Evolutionary conservation across 768 basidiomycete species (phyloP).

Genomic region (Mycena galopus): DNA sequence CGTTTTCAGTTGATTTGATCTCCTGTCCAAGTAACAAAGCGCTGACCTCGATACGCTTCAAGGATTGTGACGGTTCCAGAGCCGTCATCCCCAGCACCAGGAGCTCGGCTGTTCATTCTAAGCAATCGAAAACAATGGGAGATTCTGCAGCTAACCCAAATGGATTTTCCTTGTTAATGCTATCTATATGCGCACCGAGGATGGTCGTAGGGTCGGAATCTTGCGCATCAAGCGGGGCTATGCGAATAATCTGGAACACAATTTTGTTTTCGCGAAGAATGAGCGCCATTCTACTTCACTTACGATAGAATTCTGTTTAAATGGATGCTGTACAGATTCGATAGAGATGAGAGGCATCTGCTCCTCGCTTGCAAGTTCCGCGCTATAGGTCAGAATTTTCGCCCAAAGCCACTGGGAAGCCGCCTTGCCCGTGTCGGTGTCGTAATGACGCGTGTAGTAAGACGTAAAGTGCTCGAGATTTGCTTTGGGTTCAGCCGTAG

Average conservation of each 20-base stretch:
- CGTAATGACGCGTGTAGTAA: slow-evolving; percentile 66
- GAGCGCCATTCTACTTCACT: not conserved
- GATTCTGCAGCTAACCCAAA: not conserved
- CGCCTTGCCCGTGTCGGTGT: slow-evolving; percentile 22
- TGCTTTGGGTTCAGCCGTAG: slow-evolving; percentile 55
- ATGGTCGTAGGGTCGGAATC: slow-evolving; percentile 34
- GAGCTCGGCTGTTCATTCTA: slow-evolving; percentile 35
- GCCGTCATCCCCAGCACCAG: slow-evolving; percentile 55
- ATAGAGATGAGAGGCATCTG: slow-evolving; percentile 23
- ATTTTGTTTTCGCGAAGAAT: not conserved
- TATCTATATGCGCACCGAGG: slow-evolving; percentile 45
- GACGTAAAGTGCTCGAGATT: slow-evolving; percentile 63
- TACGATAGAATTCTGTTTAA: slow-evolving; percentile 34
- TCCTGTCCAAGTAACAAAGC: slow-evolving; percentile 2
- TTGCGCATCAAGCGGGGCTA: not conserved
- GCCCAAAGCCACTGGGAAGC: slow-evolving; percentile 32
- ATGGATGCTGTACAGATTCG: slow-evolving; percentile 20
- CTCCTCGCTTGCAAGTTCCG: slow-evolving; percentile 23
- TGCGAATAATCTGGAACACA: slow-evolving; percentile 25
- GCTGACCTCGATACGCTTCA: slow-evolving; percentile 45
- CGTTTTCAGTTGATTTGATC: not conserved
- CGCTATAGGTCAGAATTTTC: slow-evolving; percentile 30
- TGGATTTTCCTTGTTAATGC: slow-evolving; percentile 39
- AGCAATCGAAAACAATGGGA: not conserved
- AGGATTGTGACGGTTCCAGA: slow-evolving; percentile 48